These are phyloP conservation scores for Russula emetica DNA, from an alignment of 768 basidiomycete genomes.

Conservation along the genomic window DNA sequence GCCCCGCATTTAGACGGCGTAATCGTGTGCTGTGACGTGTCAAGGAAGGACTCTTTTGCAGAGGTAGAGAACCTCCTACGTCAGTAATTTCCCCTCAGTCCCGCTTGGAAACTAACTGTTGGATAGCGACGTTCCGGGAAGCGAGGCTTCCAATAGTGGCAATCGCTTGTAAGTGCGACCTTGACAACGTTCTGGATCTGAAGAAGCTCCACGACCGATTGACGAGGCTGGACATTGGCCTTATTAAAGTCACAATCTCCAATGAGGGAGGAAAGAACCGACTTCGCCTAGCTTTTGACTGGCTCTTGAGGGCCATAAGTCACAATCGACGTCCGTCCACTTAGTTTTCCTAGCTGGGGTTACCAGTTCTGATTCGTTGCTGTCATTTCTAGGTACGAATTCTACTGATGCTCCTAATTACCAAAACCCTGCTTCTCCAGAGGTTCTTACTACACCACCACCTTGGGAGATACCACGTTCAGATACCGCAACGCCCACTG, in stretches of 20 bases:
- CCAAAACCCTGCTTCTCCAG: constrained; percentile 72
- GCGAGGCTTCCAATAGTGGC: constrained; percentile 64
- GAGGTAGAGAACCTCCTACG: constrained; percentile 67
- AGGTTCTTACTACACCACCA: constrained; percentile 45
- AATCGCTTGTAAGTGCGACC: constrained; percentile 84
- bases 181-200: constrained; percentile 55
- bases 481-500: constrained; percentile 50
- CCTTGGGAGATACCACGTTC: constrained; percentile 53
- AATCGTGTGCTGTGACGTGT: constrained; percentile 82
- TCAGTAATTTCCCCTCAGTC: constrained; percentile 40
- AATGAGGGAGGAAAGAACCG: constrained; percentile 59
- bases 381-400: constrained; percentile 9
- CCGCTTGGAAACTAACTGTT: constrained; percentile 17
- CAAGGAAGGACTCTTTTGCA: constrained; percentile 54
- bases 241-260: constrained; percentile 66
- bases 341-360: background rate
- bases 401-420: constrained; percentile 39
- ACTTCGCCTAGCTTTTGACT: constrained; percentile 71
- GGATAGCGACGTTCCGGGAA: constrained; percentile 52
- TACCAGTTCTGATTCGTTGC: background rate
- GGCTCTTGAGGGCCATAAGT: constrained; percentile 62
- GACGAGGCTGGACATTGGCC: constrained; percentile 62
- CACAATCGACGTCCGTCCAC: constrained; percentile 21
- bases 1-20: constrained; percentile 68
- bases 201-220: constrained; percentile 48